Base-by-base conservation (phyloP, 441 rosid genomes). In the Metrosideros polymorpha region DNA sequence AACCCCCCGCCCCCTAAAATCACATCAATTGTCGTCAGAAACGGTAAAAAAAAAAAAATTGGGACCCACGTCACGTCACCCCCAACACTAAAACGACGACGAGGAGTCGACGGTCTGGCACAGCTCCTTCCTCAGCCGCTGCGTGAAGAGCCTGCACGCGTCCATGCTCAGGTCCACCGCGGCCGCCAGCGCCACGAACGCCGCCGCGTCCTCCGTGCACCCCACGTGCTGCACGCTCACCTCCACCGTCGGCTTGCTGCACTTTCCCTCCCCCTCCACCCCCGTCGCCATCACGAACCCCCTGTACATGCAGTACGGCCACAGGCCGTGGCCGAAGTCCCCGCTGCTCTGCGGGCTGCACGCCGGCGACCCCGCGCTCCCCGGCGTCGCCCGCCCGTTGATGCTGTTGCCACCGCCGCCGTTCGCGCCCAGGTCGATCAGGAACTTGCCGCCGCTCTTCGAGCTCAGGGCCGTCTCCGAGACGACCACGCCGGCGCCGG, bases 141-240 rank as follows among this genome's bases (percentile, higher is more conserved):
- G 98, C 83, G 96, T 94, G 91, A 97, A 97, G n/a, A 95, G 92
- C 91, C 92, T 89, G 89, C 99, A 97, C 10, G 99, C 99, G 85
- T 97, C 99, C 95, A 97, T 94, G 85, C 98, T 97, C 85, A 97
- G 66, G 92, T 97, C 98, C 45, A 95, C 86, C 85, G 99, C 98
- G 12, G 98, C 98, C 3, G 98, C 93, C 12, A 97, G 87, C 6
- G 99, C 99, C 89, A 97, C 99, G 91, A 87, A 95, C 55, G 97
- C 95, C 39, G 98, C 99, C 7, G 98, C 99, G 89, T 97, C 99
- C 85, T 95, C 97, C 84, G 94, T 91, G 91, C 99, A 97, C 66
- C 85, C 93, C 92, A 97, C 98, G 89, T 97, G 99, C 91, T 93
- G 97, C 89, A 94, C 96, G 85, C 98, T 91, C 13, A 97, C 94